These are phyloP conservation scores for Candida arabinofermentans DNA, from an alignment of 805 yeast genomes.

Conservation along the genomic window DNA sequence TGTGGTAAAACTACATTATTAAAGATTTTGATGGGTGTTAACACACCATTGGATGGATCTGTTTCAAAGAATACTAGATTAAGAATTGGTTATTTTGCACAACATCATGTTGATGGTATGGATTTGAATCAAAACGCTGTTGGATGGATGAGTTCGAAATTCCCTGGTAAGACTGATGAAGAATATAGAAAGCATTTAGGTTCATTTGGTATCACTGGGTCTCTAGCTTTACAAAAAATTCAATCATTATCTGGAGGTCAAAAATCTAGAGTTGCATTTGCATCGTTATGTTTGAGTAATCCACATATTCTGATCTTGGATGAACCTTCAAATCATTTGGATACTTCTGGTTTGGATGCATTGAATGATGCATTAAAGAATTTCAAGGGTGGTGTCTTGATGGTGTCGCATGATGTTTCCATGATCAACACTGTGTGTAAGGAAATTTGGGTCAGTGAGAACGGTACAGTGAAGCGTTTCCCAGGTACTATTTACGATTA, in stretches of 20 bases:
- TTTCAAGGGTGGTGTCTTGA: conserved; percentile 92
- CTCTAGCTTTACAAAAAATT: conserved; percentile 89
- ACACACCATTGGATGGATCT: conserved; percentile 72
- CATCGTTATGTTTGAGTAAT: conserved; percentile 82
- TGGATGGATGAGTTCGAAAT: conserved; percentile 85
- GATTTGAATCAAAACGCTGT: conserved; percentile 83
- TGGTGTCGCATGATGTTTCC: conserved; percentile 97
- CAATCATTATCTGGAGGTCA: conserved; percentile 94
- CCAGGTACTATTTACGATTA: conserved; percentile 83
- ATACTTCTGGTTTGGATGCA: conserved; percentile 97
- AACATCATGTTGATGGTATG: conserved; percentile 98
- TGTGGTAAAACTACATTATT: conserved; percentile 97
- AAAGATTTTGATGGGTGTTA: conserved; percentile 76
- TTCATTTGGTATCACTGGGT: conserved; percentile 94
- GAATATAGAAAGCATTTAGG: conserved; percentile 96
- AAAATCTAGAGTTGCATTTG: conserved; percentile 96
- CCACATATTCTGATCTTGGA: conserved; percentile 92
- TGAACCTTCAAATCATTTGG: conserved; percentile 98
- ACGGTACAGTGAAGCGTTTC: conserved; percentile 73
- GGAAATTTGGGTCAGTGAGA: conserved; percentile 94
- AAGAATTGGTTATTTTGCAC: conserved; percentile 95
- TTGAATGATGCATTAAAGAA: conserved; percentile 81
- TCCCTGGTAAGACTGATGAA: conserved; percentile 93
- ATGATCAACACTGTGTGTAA: conserved; percentile 86
- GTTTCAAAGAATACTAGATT: conserved; percentile 79